Evolutionary conservation across 345 rosid species (phyloP).

Genomic region (Bretschneidera sinensis): DNA sequence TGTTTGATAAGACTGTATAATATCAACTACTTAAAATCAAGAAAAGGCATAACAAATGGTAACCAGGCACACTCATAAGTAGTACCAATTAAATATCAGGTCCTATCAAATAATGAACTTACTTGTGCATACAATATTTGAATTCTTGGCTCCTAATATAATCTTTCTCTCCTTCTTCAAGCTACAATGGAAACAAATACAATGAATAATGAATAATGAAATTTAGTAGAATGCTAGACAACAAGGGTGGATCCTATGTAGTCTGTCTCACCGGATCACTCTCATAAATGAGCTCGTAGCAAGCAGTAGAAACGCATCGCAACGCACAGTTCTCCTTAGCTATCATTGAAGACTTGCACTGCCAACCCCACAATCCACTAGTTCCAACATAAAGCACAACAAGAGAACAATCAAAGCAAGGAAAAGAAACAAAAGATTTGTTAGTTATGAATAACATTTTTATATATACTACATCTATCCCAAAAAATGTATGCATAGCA

Average conservation of each 20-base stretch:
- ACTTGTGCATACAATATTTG: conserved; percentile 83
- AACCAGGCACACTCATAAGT: too few relatives aligned
- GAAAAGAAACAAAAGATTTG: not conserved
- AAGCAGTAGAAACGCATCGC: conserved; percentile 66
- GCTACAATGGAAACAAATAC: conserved; percentile 33
- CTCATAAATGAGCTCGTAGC: conserved; percentile 68
- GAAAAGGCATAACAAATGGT: too few relatives aligned
- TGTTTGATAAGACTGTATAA: too few relatives aligned
- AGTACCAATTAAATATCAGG: conserved; percentile 6
- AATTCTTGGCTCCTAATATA: conserved; percentile 66
- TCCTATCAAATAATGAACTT: conserved; percentile 24
- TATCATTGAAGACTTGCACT: conserved; percentile 57
- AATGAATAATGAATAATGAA: conserved; percentile 1
- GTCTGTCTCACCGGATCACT: conserved; percentile 62
- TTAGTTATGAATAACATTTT: not conserved
- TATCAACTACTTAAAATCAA: too few relatives aligned
- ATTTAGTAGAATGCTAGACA: not conserved
- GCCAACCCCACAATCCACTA: conserved; percentile 84
- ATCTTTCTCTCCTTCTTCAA: conserved; percentile 87
- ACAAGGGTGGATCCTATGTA: conserved; percentile 1
- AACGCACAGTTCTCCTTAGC: conserved; percentile 78
- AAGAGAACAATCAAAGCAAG: conserved; percentile 2
- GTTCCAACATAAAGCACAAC: conserved; percentile 18
- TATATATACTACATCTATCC: not conserved
- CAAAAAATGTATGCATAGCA: not conserved